Base-by-base conservation (phyloP, 129 eudicot genomes). In the Pulicaria dysenterica region DNA sequence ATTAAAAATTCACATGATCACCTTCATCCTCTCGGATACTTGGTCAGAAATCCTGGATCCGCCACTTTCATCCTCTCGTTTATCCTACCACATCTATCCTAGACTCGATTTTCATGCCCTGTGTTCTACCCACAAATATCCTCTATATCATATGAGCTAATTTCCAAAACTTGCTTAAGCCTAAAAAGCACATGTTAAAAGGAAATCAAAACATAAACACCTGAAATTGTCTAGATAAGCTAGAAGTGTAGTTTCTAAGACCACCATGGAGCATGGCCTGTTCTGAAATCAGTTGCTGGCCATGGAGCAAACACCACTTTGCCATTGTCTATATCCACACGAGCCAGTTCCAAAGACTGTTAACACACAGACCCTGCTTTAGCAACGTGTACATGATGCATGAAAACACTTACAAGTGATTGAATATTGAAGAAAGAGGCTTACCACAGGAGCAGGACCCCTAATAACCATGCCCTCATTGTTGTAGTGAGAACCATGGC, bases 331-430 rank as follows among this genome's bases (percentile, higher is more conserved):
- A 85, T 40, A 62, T 87, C 95, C 45, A 84, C 85, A 58, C 81
- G 96, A 65, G 95, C 98, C 75, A 93, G 85, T 15, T 93, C 95
- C 92, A 93, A 80, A 5, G 96, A 87, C 98, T 93, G 94, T 72
- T 71, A 54, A 50, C 40, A 69, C 45, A 1, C 31, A 2, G 44
- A 75, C 6, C 12, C 47, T 45, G 54, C 54, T 58, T 76, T 24
- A 68, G 37, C 38, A 6, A 59, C 57, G 14, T 39, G 39, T 16
- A 41, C 39, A 5, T 73, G 36, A 7, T 13, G 36, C 11, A 48
- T 11, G n/a, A 58, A 50, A 58, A 8, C 46, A 34, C 40, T 58
- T 40, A 41, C 45, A 60, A 1, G 8, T 13, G 17, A 1, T 40
- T 19, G 49, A 9, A 2, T 24, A 12, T 38, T 68, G 14, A 15